Evolutionary conservation across 495 filamentous ascomycete genomes (phyloP).

Genomic region (Hyphodiscus hymeniophilus): DNA sequence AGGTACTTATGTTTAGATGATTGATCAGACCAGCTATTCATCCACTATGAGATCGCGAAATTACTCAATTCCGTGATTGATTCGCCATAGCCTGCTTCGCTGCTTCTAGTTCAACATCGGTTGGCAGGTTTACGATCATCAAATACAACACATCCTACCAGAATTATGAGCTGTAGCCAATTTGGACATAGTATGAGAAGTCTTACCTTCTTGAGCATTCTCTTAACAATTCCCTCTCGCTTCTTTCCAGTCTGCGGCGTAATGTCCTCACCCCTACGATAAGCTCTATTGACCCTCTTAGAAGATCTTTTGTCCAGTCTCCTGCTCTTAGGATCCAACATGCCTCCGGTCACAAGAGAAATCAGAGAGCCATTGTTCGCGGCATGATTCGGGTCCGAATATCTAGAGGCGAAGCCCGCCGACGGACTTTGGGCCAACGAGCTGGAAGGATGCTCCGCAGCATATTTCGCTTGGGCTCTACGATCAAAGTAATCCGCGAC

Average conservation of each 20-base stretch:
- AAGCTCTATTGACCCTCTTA: slow-evolving; percentile 3
- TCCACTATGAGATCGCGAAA: no score
- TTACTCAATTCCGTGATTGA: no score
- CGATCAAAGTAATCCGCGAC: slow-evolving; percentile 45
- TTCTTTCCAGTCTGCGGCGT: slow-evolving; percentile 1
- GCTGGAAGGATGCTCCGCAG: slow-evolving; percentile 27
- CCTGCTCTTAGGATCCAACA: slow-evolving; percentile 21
- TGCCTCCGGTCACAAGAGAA: slow-evolving; percentile 36
- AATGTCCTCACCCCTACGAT: slow-evolving; percentile 4
- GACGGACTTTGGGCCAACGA: slow-evolving; percentile 17
- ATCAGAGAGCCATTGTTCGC: slow-evolving; percentile 33
- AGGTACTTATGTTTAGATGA: no score
- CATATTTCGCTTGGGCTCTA: slow-evolving; percentile 41
- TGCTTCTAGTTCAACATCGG: slow-evolving; percentile 32
- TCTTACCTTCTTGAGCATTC: slow-evolving; percentile 24
- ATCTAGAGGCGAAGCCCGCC: slow-evolving; percentile 38
- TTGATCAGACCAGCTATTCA: no score
- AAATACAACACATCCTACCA: slow-evolving; percentile 41
- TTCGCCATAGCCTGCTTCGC: neutral
- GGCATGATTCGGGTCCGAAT: slow-evolving; percentile 47
- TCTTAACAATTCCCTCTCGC: slow-evolving; percentile 14
- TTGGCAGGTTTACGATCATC: slow-evolving; percentile 44
- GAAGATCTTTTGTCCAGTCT: slow-evolving; percentile 1
- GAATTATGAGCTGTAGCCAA: neutral
- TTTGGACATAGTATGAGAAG: neutral